Base-by-base conservation (phyloP, 2,329 filamentous ascomycete genomes). In the Cladophialophora immunda region DNA sequence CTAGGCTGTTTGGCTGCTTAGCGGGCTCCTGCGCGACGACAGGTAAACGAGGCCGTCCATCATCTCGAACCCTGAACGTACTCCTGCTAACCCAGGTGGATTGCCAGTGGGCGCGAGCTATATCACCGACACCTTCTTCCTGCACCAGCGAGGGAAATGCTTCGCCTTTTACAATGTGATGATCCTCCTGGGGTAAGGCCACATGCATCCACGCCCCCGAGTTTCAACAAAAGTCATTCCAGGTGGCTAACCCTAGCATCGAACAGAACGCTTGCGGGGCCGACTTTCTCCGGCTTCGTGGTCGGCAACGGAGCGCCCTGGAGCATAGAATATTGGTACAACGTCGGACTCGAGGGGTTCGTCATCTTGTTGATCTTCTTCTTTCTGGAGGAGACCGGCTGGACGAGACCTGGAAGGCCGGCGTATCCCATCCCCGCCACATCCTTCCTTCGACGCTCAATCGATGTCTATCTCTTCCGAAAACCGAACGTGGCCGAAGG, bases 241-340 rank as follows among this genome's bases (percentile, higher is more conserved):
- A 76, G 73, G 2, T 78, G 77, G 36, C 41, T 47, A 47, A 47
- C 4, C 77, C 17, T 50, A 3, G 8, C 22, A 22, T 27, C 27
- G 77, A 2, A 81, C 79, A 0, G 45, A 50, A 50, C 19, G 7
- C 45, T 27, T 15, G 19, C 22, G 4, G 19, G 45, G 3, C 45
- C 45, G 45, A 50, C 19, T 6, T 76, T 82, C 27, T 78, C 77
- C 0, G 80, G 78, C 0, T 81, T 81, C 56, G 77, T 82, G 50
- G 77, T 78, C 9, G 19, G 45, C 1, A 74, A 76, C 0, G 72
- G 75, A 9, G 70, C 65, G 0, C 75, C 76, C 19, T 82, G 79
- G 74, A 75, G 76, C 0, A 68, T 78, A 2, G 76, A 79, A 57
- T 82, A 79, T 69, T 82, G 81, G 80, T 82, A 80, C 79, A 79